Base-by-base conservation (phyloP, 2,329 filamentous ascomycete genomes). In the Tolypocladium ophioglossoides region DNA sequence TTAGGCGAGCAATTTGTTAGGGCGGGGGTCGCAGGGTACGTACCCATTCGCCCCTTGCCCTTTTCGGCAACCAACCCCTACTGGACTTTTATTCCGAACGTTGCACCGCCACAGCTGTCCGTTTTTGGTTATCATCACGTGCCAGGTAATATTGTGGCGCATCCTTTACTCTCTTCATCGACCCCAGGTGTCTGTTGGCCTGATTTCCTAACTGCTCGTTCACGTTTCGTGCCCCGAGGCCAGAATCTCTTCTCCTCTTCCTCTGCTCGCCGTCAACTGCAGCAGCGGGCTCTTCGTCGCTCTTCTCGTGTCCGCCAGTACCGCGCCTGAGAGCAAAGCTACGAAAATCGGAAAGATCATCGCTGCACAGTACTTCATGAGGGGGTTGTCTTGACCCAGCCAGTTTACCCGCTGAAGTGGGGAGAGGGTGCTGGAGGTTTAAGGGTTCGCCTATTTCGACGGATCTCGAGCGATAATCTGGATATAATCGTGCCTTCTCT, bases 1-100 rank as follows among this genome's bases (percentile, higher is more conserved):
- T 57, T 64, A 63, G 59, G 61, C 63, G 63, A 65, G 57, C 49
- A 57, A 58, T 52, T 54, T 22, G 40, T 63, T 64, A 64, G 62
- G 62, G 63, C 60, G 61, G 40, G 52, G 27, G 24, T 54, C 41
- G 6, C 1, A 16, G 5, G 41, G 40, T 41, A 51, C 44, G 30
- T 50, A 58, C 30, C 24, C 47, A 11, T 16, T 24, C 4, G 30
- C 32, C 51, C 54, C 46, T 30, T 30, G 52, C 41, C 49, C 52
- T 54, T 50, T 47, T 47, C 44, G 44, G 27, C 24, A 32, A 44
- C 8, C n/a, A n/a, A n/a, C n/a, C n/a, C n/a, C n/a, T n/a, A n/a
- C n/a, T n/a, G n/a, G n/a, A n/a, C n/a, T n/a, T n/a, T n/a, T n/a
- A n/a, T n/a, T n/a, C n/a, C n/a, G n/a, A n/a, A n/a, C n/a, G n/a